Evolutionary conservation across 345 rosid species (phyloP).

Genomic region (Rhodamnia rubescens): DNA sequence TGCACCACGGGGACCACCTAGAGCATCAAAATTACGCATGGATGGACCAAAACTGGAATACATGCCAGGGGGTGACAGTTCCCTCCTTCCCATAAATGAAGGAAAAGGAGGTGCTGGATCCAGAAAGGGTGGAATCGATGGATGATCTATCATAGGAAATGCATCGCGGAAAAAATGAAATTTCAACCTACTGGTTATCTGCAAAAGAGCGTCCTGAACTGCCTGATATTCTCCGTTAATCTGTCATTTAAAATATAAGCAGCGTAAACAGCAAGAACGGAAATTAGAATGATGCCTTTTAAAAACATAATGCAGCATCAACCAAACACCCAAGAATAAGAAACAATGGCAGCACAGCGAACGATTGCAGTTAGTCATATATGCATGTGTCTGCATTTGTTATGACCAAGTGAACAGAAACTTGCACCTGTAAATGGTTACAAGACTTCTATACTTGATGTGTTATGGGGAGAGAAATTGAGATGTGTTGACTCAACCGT

Average conservation of each 20-base stretch:
- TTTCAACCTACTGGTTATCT: slow-evolving; percentile 54
- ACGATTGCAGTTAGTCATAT: not conserved
- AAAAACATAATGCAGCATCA: not conserved
- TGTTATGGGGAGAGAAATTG: not conserved
- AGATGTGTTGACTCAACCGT: not conserved
- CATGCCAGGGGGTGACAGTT: slow-evolving; percentile 46
- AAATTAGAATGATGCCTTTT: not conserved
- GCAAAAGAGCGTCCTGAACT: slow-evolving; percentile 63
- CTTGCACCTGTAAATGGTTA: not conserved
- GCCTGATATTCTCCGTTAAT: slow-evolving; percentile 53
- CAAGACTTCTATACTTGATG: not conserved
- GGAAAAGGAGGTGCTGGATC: slow-evolving; percentile 50
- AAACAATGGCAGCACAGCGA: not conserved
- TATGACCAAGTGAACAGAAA: not conserved
- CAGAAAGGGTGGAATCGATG: slow-evolving; percentile 33
- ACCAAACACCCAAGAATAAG: not conserved
- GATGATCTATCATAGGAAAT: slow-evolving; percentile 37
- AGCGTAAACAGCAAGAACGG: not conserved
- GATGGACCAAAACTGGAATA: slow-evolving; percentile 31
- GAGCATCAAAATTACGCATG: slow-evolving; percentile 40
- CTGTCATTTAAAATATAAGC: slow-evolving; percentile 15
- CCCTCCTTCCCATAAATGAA: slow-evolving; percentile 49
- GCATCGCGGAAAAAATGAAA: slow-evolving; percentile 51
- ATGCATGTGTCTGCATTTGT: not conserved
- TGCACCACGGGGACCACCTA: slow-evolving; percentile 40